Conservation (phyloP, 805 yeast species). For the Novakomyces olei region DNA sequence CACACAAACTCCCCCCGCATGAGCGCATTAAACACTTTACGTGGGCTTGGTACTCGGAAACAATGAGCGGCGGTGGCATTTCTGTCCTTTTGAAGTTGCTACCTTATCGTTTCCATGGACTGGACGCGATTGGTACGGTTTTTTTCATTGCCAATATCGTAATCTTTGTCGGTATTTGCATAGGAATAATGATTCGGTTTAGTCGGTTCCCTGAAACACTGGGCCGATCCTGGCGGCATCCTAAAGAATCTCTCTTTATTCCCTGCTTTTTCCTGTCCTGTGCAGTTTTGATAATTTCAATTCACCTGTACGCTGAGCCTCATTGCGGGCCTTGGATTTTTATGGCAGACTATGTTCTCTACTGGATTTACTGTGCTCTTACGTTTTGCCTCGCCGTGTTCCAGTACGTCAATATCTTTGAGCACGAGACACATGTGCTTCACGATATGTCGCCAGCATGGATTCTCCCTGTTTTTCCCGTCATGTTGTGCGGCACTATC, state of each 20-base stretch:
- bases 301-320: background rate
- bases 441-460: conserved; percentile 1
- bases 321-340: conserved; percentile 1
- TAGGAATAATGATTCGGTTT: background rate
- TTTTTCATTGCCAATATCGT: background rate
- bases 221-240: background rate
- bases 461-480: conserved; percentile 3
- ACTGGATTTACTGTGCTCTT: conserved; percentile 1
- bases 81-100: background rate
- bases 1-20: background rate
- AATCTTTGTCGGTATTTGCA: background rate
- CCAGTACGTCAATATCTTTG: background rate
- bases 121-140: conserved; percentile 1
- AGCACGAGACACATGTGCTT: background rate
- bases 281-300: background rate
- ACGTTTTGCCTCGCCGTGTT: background rate
- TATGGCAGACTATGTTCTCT: background rate
- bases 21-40: conserved; percentile 1
- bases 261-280: background rate
- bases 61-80: conserved; percentile 3
- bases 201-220: background rate
- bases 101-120: conserved; percentile 1
- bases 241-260: background rate
- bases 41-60: conserved; percentile 1
- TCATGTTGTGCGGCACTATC: conserved; percentile 1